phyloP scores from a whole-genome alignment of 1,139 yeast species.

The Kluyveromyces sp. region DNA sequence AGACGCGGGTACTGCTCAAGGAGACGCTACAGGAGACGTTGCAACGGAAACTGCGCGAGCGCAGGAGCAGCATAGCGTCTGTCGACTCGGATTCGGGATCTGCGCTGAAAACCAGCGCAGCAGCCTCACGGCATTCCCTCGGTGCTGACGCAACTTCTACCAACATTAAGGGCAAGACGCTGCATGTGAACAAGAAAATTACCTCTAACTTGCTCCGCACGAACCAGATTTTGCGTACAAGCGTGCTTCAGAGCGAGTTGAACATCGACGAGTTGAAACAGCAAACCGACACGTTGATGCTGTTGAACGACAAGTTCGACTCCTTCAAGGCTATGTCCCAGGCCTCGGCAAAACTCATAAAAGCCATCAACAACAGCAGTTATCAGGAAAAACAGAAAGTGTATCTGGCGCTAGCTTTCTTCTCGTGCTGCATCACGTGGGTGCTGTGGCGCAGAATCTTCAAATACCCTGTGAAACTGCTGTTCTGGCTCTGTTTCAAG shows the following conservation, averaged over 20 bases:
- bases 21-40: not conserved
- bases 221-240: slow-evolving; percentile 41
- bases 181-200: slow-evolving; percentile 32
- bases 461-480: slow-evolving; percentile 43
- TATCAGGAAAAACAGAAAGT: slow-evolving; percentile 48
- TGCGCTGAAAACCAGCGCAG: too few species aligned
- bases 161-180: slow-evolving; percentile 31
- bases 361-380: slow-evolving; percentile 44
- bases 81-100: not conserved
- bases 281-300: slow-evolving; percentile 44
- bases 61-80: slow-evolving; percentile 3
- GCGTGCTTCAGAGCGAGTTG: slow-evolving; percentile 52
- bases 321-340: slow-evolving; percentile 42
- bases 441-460: slow-evolving; percentile 52
- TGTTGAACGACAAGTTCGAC: slow-evolving; percentile 41
- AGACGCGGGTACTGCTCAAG: not conserved
- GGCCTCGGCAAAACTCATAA: slow-evolving; percentile 47
- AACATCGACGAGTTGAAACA: slow-evolving; percentile 52
- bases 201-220: slow-evolving; percentile 34
- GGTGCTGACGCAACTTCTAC: slow-evolving; percentile 1
- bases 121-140: too few species aligned
- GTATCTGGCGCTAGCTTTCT: slow-evolving; percentile 45
- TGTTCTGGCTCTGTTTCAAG: slow-evolving; percentile 44
- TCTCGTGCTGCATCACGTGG: slow-evolving; percentile 44
- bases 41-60: slow-evolving; percentile 4